Conservation (phyloP, 768 basidiomycete species). For the Auriscalpium orientale region DNA sequence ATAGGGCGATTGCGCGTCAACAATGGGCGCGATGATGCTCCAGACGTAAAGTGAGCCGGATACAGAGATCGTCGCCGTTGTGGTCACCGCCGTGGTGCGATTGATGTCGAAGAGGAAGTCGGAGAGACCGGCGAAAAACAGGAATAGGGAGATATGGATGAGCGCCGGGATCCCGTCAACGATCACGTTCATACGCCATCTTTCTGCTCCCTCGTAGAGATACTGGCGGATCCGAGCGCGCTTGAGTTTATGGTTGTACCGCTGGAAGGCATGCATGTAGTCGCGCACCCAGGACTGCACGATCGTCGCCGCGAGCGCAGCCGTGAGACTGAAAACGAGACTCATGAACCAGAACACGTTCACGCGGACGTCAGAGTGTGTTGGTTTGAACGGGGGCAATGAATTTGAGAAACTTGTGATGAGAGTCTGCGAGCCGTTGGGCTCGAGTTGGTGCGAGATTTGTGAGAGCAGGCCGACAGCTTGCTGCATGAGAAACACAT, state of each 20-base stretch:
- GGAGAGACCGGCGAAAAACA: constrained; percentile 44
- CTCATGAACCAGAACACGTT: constrained; percentile 37
- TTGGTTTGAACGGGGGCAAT: constrained; percentile 10
- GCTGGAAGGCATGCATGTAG: constrained; percentile 23
- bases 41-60: constrained; percentile 13
- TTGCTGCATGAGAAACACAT: not conserved
- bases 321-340: constrained; percentile 30
- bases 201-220: constrained; percentile 28
- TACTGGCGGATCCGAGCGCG: constrained; percentile 35
- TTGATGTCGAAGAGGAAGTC: constrained; percentile 31
- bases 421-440: not conserved
- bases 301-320: constrained; percentile 37
- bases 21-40: not conserved
- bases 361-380: constrained; percentile 26
- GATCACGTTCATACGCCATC: constrained; percentile 32
- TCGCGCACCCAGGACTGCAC: constrained; percentile 43
- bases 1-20: constrained; percentile 6
- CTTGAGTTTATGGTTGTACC: constrained; percentile 20
- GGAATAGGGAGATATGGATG: constrained; percentile 40
- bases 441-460: not conserved
- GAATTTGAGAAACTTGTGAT: not conserved
- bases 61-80: constrained; percentile 1
- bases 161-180: constrained; percentile 38
- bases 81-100: not conserved
- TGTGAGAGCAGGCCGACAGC: not conserved